Evolutionary conservation across 2,329 filamentous ascomycete species (phyloP).

Genomic region (Dryadomyces quercivorus): DNA sequence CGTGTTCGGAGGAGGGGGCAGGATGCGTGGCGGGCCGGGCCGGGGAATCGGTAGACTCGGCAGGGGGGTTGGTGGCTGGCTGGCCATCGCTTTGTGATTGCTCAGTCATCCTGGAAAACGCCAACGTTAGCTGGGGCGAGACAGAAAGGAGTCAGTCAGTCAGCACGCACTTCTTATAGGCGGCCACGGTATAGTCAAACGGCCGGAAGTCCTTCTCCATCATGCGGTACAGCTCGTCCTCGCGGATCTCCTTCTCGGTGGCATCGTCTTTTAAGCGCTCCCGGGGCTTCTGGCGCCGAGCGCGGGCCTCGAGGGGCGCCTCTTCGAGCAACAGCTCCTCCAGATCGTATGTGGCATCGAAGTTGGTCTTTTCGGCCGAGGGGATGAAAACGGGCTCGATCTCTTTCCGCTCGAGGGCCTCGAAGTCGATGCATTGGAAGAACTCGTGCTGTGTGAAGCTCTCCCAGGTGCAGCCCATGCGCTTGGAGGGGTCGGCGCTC

Average conservation of each 20-base stretch:
- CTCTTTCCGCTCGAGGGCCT: constrained; percentile 70
- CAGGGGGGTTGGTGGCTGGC: neutral
- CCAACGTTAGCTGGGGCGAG: too few species aligned
- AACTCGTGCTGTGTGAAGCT: constrained; percentile 82
- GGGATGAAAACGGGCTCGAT: constrained; percentile 86
- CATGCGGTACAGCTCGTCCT: constrained; percentile 86
- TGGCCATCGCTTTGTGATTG: constrained; percentile 13
- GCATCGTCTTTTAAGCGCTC: constrained; percentile 89
- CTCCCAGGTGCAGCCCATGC: constrained; percentile 79
- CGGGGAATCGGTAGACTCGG: neutral
- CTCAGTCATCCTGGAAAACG: constrained; percentile 10
- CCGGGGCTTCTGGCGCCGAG: constrained; percentile 84
- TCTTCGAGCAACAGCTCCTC: constrained; percentile 91
- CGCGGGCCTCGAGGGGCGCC: constrained; percentile 83
- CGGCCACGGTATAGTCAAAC: constrained; percentile 84
- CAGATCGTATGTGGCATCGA: constrained; percentile 94
- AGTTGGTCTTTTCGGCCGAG: constrained; percentile 96
- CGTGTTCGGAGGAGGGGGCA: neutral
- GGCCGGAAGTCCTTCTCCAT: constrained; percentile 90
- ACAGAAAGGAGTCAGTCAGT: neutral
- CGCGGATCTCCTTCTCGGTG: constrained; percentile 85
- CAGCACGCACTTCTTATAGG: constrained; percentile 55
- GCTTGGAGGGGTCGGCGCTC: constrained; percentile 64
- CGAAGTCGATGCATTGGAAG: constrained; percentile 78
- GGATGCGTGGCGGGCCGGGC: neutral